Evolutionary conservation across 345 rosid species (phyloP), one percentile per base, ranked within the genome.

Genomic region (Citrus australasica): DNA sequence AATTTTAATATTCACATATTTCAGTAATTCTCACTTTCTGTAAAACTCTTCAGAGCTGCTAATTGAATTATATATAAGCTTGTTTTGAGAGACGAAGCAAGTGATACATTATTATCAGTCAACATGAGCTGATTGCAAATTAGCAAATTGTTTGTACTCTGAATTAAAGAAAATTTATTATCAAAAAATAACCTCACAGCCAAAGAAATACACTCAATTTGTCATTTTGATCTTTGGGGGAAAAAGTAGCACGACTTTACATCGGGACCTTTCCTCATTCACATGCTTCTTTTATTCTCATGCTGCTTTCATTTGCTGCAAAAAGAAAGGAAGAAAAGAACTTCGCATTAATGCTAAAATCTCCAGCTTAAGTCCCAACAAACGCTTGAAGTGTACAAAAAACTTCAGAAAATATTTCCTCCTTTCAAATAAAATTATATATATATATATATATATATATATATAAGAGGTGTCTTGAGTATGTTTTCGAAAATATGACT

Each of bases 281-380:
- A 66, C 71, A 62, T 60, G 67, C 68, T 33, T 63, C 67, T 67
- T 42, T 48, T 76, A 55, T 35, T 76, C 86, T 87, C 84, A 90
- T 60, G 90, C 83, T 76, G 90, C 82, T 72, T 90, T 90, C 84
- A 25, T 73, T 85, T 89, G 89, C 91, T 90, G 91, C 80, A 80
- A 69, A 37, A 56, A 24, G 13, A 82, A 81, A 84, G 60, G 25
- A 61, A 28, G 21, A 82, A 81, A 75, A 27, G 67, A 67, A 68
- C 30, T 64, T 55, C 8, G 16, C 19, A 63, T 32, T 46, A 28
- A 30, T 67, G 32, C n/a, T 27, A 14, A 9, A 35, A 55, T 7
- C 37, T 76, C 55, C n/a, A 22, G 28, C 58, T 62, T 17, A 9
- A 27, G 17, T 40, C 37, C n/a, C 21, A 38, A 35, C 21, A 3